These are phyloP conservation scores for Zygosaccharomyces sapae DNA, from an alignment of 1,139 yeast genomes.

Conservation along the genomic window DNA sequence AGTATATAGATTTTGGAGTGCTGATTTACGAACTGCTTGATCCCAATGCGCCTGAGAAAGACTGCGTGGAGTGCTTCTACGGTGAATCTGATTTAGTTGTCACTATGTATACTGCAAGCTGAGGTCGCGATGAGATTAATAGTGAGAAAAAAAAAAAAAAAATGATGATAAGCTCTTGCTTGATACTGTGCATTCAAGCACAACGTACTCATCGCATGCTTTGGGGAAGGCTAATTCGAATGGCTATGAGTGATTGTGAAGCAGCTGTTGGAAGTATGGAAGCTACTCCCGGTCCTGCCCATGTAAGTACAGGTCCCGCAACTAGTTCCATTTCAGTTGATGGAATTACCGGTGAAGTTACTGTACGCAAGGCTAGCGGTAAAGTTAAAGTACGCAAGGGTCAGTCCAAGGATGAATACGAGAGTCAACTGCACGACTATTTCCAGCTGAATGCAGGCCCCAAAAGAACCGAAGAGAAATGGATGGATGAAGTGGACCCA, in stretches of 20 bases:
- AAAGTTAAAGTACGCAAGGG: conserved; percentile 46
- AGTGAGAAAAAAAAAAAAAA: background rate
- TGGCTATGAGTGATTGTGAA: conserved; percentile 8
- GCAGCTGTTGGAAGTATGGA: conserved; percentile 4
- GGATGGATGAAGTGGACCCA: conserved; percentile 39
- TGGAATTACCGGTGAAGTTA: conserved; percentile 32
- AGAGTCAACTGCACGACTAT: conserved; percentile 44
- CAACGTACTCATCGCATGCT: background rate
- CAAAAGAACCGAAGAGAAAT: conserved; percentile 43
- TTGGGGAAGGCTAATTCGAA: background rate
- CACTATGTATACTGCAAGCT: conserved; percentile 1
- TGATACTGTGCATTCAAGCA: too few relatives aligned
- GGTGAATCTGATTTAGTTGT: conserved; percentile 28
- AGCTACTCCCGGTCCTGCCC: background rate
- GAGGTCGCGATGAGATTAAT: conserved; percentile 2
- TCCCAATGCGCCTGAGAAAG: conserved; percentile 72
- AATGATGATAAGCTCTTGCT: too few relatives aligned
- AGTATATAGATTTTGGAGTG: conserved; percentile 75
- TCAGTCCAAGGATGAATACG: conserved; percentile 53
- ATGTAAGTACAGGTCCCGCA: conserved; percentile 7
- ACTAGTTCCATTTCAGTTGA: conserved; percentile 23
- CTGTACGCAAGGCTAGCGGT: conserved; percentile 40
- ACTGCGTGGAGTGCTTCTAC: conserved; percentile 74
- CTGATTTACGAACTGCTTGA: conserved; percentile 57
- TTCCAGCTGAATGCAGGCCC: conserved; percentile 44